phyloP scores from a whole-genome alignment of 176 grass and related monocot species.

The Zea luxurians region DNA sequence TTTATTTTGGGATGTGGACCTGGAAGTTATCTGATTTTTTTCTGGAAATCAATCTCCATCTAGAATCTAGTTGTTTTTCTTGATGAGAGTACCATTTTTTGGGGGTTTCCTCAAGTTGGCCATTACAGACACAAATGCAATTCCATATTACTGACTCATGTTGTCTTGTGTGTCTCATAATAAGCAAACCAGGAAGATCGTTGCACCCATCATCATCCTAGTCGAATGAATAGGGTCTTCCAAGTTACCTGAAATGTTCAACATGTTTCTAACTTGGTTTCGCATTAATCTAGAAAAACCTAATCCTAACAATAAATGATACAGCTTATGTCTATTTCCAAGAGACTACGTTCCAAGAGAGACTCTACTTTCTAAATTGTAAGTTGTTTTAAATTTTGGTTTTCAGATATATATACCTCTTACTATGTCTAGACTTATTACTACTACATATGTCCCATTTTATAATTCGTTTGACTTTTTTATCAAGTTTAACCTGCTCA shows the following conservation, averaged over 20 bases:
- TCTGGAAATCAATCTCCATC: background rate
- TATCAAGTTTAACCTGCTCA: no score
- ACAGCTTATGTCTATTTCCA: background rate
- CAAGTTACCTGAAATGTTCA: conserved; percentile 7
- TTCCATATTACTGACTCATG: background rate
- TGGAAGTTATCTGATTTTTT: conserved; percentile 25
- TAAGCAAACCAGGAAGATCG: background rate
- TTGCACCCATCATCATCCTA: background rate
- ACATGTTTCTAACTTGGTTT: background rate
- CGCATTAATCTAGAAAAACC: background rate
- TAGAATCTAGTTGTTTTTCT: background rate
- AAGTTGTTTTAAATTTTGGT: no score
- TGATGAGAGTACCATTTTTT: background rate
- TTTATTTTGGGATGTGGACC: conserved; percentile 48
- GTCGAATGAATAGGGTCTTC: background rate
- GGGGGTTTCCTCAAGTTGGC: background rate
- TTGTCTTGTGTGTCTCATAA: background rate
- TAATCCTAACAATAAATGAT: background rate
- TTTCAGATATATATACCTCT: background rate
- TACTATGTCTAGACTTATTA: background rate
- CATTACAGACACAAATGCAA: background rate
- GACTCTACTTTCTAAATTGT: no score
- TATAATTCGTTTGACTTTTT: no score
- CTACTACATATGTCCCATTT: no score
- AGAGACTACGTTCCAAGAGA: background rate